Evolutionary conservation across 306 rosid genomes (phyloP).

Genomic region (Castanospermum australe): DNA sequence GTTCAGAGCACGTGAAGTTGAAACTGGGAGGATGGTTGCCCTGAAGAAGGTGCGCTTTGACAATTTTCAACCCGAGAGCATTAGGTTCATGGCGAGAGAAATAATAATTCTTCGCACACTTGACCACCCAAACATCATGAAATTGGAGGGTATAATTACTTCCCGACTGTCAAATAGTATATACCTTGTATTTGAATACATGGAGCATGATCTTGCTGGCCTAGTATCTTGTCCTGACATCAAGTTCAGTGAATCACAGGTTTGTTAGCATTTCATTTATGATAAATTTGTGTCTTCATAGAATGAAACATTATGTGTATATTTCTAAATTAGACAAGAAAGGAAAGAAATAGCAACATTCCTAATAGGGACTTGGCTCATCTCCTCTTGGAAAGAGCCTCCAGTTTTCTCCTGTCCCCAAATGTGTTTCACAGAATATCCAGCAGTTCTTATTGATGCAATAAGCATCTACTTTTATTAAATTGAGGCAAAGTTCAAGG

Average conservation of each 20-base stretch:
- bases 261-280: constrained; percentile 31
- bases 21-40: constrained; percentile 79
- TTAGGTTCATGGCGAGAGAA: constrained; percentile 94
- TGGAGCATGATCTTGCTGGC: constrained; percentile 99
- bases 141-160: constrained; percentile 82
- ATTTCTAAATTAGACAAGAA: neutral
- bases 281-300: neutral
- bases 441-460: neutral
- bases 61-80: constrained; percentile 76
- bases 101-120: constrained; percentile 83
- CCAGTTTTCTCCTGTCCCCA: neutral
- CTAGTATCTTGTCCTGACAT: constrained; percentile 68
- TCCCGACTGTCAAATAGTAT: constrained; percentile 75
- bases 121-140: constrained; percentile 97
- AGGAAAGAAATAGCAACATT: neutral
- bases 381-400: neutral
- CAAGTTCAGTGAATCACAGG: constrained; percentile 81
- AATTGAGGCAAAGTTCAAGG: neutral
- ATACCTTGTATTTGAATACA: constrained; percentile 95
- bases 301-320: neutral
- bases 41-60: constrained; percentile 93
- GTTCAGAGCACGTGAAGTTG: constrained; percentile 80
- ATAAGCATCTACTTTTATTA: neutral
- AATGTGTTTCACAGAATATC: no score
- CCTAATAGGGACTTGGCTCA: neutral